Evolutionary conservation across 1,284 basidiomycete genomes (phyloP).

Genomic region (Pseudozyma hubeiensis): DNA sequence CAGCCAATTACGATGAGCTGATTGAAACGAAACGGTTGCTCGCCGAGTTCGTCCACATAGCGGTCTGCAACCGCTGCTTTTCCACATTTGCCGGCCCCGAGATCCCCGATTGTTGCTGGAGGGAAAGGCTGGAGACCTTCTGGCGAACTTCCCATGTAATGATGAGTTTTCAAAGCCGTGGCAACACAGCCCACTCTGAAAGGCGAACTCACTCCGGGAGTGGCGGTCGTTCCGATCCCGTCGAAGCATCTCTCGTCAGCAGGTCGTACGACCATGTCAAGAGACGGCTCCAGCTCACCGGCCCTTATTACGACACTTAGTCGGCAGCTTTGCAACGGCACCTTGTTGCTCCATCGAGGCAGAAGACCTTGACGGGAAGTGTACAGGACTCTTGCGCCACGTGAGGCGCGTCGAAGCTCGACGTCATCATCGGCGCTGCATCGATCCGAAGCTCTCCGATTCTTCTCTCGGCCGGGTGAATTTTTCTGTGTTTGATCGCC

Average conservation of each 20-base stretch:
- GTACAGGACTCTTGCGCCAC: too few relatives aligned
- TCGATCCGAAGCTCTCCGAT: constrained; percentile 29
- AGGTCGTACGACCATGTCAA: too few relatives aligned
- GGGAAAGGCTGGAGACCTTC: background rate
- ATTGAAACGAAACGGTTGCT: constrained; percentile 3
- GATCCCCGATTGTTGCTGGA: background rate
- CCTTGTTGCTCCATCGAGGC: too few relatives aligned
- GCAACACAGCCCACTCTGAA: background rate
- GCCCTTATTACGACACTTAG: too few relatives aligned
- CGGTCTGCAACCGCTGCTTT: constrained; percentile 5
- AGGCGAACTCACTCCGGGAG: too few relatives aligned
- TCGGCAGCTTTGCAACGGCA: too few relatives aligned
- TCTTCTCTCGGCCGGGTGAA: constrained; percentile 7
- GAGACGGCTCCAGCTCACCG: too few relatives aligned
- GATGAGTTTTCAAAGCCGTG: background rate
- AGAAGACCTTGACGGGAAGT: too few relatives aligned
- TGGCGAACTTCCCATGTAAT: background rate
- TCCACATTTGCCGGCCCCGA: background rate
- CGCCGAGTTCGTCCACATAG: background rate
- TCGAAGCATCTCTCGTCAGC: too few relatives aligned
- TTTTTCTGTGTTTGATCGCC: background rate
- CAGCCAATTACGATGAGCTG: constrained; percentile 19
- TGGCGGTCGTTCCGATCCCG: too few relatives aligned
- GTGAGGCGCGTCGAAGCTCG: background rate
- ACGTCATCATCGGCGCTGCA: constrained; percentile 21